These are phyloP conservation scores for Aspergillus sp. DNA, from an alignment of 2,329 filamentous ascomycete species.

Conservation along the genomic window DNA sequence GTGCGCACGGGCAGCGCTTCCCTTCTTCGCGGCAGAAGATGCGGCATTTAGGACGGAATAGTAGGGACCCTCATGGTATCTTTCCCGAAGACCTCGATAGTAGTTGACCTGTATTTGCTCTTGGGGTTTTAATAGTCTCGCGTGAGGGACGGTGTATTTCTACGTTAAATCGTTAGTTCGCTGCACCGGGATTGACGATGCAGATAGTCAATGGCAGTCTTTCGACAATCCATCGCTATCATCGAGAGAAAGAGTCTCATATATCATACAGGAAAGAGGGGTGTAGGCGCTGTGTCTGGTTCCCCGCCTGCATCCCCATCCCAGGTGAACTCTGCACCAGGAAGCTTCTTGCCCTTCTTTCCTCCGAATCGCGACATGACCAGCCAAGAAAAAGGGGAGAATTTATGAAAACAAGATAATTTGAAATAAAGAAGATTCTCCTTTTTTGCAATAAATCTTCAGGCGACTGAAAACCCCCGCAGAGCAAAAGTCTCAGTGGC, in stretches of 20 bases:
- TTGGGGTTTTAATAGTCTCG: constrained; percentile 24
- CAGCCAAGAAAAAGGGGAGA: neutral
- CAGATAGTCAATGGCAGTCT: neutral
- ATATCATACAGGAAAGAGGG: constrained; percentile 42
- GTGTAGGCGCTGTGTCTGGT: constrained; percentile 41
- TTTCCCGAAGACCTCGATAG: constrained; percentile 50
- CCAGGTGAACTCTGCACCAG: constrained; percentile 39
- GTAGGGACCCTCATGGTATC: constrained; percentile 56
- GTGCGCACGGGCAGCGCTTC: constrained; percentile 39
- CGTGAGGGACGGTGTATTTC: constrained; percentile 34
- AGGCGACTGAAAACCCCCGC: no score
- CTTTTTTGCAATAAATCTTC: no score
- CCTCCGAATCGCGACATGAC: constrained; percentile 35
- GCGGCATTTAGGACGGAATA: constrained; percentile 49
- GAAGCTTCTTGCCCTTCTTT: constrained; percentile 33
- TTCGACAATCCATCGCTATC: neutral
- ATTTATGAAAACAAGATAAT: neutral
- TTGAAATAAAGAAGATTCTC: no score
- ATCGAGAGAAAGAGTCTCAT: neutral
- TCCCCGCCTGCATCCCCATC: constrained; percentile 35
- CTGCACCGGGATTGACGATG: neutral
- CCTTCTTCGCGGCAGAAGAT: constrained; percentile 38
- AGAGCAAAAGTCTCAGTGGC: no score
- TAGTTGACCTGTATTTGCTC: constrained; percentile 48
- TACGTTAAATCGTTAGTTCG: constrained; percentile 7